A percentile compares a stretch with the other conserved stretches of the same genome.
These are phyloP conservation scores for Kalanchoe fedtschenkoi DNA, from an alignment of 164 flowering plant species.

Conservation along the genomic window DNA sequence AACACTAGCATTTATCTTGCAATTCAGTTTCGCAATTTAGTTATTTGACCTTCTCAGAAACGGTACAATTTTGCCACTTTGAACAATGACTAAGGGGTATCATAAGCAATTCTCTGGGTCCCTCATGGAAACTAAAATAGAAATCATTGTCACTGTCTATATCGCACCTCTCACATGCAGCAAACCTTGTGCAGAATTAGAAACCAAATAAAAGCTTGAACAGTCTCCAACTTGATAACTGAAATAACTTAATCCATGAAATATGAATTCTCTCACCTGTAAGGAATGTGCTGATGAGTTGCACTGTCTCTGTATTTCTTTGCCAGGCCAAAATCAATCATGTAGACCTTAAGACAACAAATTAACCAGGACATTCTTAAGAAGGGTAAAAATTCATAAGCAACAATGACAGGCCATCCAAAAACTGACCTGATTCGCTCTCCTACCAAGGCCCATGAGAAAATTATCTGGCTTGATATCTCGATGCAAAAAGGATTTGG, in stretches of 20 bases:
- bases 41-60: too few relatives aligned
- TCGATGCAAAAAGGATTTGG: slow-evolving; percentile 25
- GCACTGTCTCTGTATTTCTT: slow-evolving; percentile 61
- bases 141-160: not conserved
- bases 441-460: slow-evolving; percentile 25
- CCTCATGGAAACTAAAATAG: not conserved
- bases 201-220: too few relatives aligned
- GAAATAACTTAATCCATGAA: not conserved
- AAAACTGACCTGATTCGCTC: slow-evolving; percentile 19
- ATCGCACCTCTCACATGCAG: too few relatives aligned
- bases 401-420: not conserved
- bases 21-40: too few relatives aligned
- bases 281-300: slow-evolving; percentile 60
- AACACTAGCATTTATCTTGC: too few relatives aligned
- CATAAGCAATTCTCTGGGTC: too few relatives aligned
- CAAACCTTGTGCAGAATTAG: too few relatives aligned
- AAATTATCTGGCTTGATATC: slow-evolving; percentile 34
- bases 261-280: slow-evolving; percentile 29
- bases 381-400: not conserved
- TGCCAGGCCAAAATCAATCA: slow-evolving; percentile 77
- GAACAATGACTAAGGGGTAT: too few relatives aligned
- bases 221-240: too few relatives aligned
- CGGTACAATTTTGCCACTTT: too few relatives aligned
- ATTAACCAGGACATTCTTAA: not conserved
- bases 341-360: slow-evolving; percentile 36